Base-by-base conservation (phyloP, 2,329 filamentous ascomycete genomes). In the Neonectria hederae region DNA sequence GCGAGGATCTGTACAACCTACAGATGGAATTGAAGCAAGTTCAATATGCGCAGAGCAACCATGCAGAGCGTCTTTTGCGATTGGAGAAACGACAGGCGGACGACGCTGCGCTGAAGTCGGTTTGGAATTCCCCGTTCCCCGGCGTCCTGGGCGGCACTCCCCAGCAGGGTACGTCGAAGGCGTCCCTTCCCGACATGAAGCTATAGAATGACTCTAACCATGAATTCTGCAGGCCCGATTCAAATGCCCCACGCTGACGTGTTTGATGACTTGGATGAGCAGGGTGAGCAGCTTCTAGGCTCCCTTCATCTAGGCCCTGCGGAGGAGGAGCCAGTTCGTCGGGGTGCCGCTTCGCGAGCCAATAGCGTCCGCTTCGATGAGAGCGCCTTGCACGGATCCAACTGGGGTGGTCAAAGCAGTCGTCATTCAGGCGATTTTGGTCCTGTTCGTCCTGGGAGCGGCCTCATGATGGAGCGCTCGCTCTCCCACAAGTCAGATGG, bases 361-460 rank as follows among this genome's bases (percentile, higher is more conserved):
- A 98, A 98, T 77, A 98, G 96, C 76, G 96, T 99, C 71, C 92
- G 96, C 40, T 99, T 99, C 74, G 96, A 98, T 76, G 95, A 98
- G 77, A 97, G 93, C 75, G 94, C 95, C 14, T 89, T 97, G 72
- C 94, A 97, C 72, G 92, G 93, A 52, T 94, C 88, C 9, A 87
- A 94, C 77, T 97, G 96, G 88, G 90, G 90, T 42, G 81, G 82
- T 9, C 93, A 97, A 74, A 89, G 88, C 68, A 92, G 91, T 63
- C 89, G 95, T 48, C 91, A 94, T 60, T 95, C 93, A 13, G 89
- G 92, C 51, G 96, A 98, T 60, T 91, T 97, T 70, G 88, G 89
- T 43, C 91, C 92, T 26, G 83, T 89, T 52, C 86, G 95, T 55
- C 94, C 93, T 22, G 88, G 89, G 24, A 97, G 93, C 77, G 91